Percentiles rank a stretch among this genome's conserved stretches.
Conservation (phyloP, 1,139 yeast species). For the Pichia sp. region DNA sequence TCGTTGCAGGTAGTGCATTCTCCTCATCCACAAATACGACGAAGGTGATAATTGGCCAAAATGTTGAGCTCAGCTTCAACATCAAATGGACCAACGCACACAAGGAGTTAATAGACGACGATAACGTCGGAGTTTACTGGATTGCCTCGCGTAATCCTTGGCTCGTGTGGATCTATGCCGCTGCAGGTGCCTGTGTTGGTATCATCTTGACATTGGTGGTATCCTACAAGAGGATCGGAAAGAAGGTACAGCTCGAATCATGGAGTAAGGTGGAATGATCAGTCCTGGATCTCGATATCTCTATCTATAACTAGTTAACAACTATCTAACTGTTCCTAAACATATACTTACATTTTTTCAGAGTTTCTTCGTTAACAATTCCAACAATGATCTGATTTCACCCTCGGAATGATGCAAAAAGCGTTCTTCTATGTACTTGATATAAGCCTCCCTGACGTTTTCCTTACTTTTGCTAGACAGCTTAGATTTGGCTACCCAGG, state of each 20-base stretch:
- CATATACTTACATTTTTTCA: conserved; percentile 3
- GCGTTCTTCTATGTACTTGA: conserved; percentile 32
- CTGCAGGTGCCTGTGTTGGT: conserved; percentile 14
- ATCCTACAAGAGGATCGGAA: conserved; percentile 19
- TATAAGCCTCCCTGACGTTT: conserved; percentile 43
- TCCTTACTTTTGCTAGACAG: conserved; percentile 34
- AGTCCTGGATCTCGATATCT: not conserved
- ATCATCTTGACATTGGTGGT: conserved; percentile 12
- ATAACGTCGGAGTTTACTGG: conserved; percentile 13
- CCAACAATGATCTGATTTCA: conserved; percentile 22
- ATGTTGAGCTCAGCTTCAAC: conserved; percentile 53
- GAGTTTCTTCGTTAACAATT: conserved; percentile 24
- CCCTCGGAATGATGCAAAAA: conserved; percentile 21
- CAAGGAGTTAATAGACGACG: conserved; percentile 5
- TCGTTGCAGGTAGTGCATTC: conserved; percentile 55
- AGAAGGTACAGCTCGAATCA: conserved; percentile 20
- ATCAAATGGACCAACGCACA: conserved; percentile 48
- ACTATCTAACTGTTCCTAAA: not conserved
- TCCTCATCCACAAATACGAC: conserved; percentile 62
- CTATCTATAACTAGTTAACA: not conserved
- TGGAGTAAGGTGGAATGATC: conserved; percentile 25
- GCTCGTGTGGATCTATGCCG: conserved; percentile 7
- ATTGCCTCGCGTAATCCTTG: conserved; percentile 3
- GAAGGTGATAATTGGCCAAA: conserved; percentile 62
- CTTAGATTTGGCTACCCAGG: conserved; percentile 32